Base-by-base conservation (phyloP, 495 filamentous ascomycete species). In the Hyaloscypha hepaticicola region DNA sequence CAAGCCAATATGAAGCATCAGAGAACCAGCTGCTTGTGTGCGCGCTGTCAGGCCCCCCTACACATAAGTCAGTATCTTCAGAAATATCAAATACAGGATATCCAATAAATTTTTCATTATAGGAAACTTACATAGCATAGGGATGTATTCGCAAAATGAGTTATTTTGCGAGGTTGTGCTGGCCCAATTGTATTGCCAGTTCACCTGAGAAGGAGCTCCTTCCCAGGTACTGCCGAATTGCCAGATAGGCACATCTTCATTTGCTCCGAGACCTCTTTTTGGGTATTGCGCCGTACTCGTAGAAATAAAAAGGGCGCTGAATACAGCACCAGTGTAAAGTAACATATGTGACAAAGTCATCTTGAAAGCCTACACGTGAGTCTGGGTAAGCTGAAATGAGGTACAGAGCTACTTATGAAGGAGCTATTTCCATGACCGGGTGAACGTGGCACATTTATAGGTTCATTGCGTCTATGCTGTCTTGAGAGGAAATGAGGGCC, bases 1-100 rank as follows among this genome's bases (percentile, higher is more conserved):
- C 31, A 29, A 67, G 19, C 65, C 65, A 67, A 33, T 67, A 63
- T 11, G 45, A 57, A 3, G 60, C 65, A 51, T 63, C 52, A 33
- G 34, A 60, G 29, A 63, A 63, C 65, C 65, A 67, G 19, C 16
- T 34, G n/a, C 1, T 57, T 3, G 60, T 60, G 25, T 7, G 55
- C 33, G 45, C 45, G 22, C 28, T 38, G 26, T 27, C 12, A 14
- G 6, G 7, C 19, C 38, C 38, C 38, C 31, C 31, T 34, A 5
- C 12, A 5, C 5, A 5, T 34, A 5, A 5, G 12, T 34, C 12
- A 34, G 31, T 12, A 34, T n/a, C n/a, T n/a, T n/a, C n/a, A n/a
- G n/a, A n/a, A n/a, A n/a, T n/a, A n/a, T n/a, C n/a, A n/a, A n/a
- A n/a, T n/a, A n/a, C n/a, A n/a, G n/a, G n/a, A n/a, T n/a, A n/a